These are phyloP conservation scores for Atkinsonella texensis DNA, from an alignment of 2,329 filamentous ascomycete species.

Conservation along the genomic window DNA sequence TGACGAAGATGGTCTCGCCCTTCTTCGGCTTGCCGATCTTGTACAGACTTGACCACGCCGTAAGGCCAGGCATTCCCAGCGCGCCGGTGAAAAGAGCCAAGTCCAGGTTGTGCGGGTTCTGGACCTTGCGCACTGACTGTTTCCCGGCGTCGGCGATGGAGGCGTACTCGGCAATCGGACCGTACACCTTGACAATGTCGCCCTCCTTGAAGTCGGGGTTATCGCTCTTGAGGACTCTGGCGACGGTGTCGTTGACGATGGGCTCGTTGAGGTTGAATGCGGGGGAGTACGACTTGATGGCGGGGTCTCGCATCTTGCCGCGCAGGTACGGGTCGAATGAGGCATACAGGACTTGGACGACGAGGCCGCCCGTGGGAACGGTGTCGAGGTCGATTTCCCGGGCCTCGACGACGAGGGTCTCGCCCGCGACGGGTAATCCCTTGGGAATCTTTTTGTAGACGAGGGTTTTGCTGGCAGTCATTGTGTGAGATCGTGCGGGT, in stretches of 20 bases:
- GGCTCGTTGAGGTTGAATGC: slow-evolving; percentile 47
- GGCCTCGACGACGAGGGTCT: slow-evolving; percentile 57
- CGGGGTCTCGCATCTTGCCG: slow-evolving; percentile 58
- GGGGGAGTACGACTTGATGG: slow-evolving; percentile 45
- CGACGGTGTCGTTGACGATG: slow-evolving; percentile 51
- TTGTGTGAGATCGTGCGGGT: slow-evolving; percentile 8
- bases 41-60: slow-evolving; percentile 57
- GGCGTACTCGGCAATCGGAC: slow-evolving; percentile 60
- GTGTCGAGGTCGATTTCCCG: slow-evolving; percentile 54
- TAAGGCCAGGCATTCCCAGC: slow-evolving; percentile 50
- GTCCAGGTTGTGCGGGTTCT: slow-evolving; percentile 59
- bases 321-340: slow-evolving; percentile 82
- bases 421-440: slow-evolving; percentile 54
- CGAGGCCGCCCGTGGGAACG: slow-evolving; percentile 48
- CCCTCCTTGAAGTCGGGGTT: slow-evolving; percentile 49
- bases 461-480: slow-evolving; percentile 55
- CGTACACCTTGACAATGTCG: slow-evolving; percentile 47
- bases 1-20: slow-evolving; percentile 71
- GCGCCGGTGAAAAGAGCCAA: slow-evolving; percentile 58
- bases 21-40: slow-evolving; percentile 51
- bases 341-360: slow-evolving; percentile 60
- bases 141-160: slow-evolving; percentile 34
- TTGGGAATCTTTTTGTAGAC: slow-evolving; percentile 59
- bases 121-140: slow-evolving; percentile 38
- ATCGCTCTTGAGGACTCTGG: slow-evolving; percentile 60